These are phyloP conservation scores for Puccinia hordei DNA, from an alignment of 1,284 basidiomycete species.

Conservation along the genomic window DNA sequence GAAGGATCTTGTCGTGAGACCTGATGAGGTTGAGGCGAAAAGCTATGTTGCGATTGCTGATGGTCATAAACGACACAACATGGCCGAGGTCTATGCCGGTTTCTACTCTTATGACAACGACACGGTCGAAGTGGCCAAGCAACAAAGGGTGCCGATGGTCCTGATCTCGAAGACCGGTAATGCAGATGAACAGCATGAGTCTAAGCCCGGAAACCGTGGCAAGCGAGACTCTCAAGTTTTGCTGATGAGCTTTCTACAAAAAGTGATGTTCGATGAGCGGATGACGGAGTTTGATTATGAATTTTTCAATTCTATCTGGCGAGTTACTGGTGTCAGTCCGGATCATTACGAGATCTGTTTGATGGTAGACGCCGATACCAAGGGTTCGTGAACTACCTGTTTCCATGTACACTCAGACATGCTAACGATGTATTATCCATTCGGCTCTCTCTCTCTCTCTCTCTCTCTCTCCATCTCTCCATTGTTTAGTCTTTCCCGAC, in stretches of 20 bases:
- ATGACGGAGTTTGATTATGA: conserved; percentile 63
- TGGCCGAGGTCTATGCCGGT: conserved; percentile 97
- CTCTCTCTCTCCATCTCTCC: too few relatives aligned
- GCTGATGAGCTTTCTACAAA: conserved; percentile 62
- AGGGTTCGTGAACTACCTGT: conserved; percentile 63
- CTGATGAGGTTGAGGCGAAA: conserved; percentile 85
- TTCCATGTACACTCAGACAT: neutral
- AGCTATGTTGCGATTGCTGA: conserved; percentile 99
- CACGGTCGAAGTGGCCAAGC: conserved; percentile 88
- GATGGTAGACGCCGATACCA: conserved; percentile 63
- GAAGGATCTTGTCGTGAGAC: conserved; percentile 86
- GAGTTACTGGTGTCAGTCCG: conserved; percentile 61
- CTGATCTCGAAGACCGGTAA: conserved; percentile 93
- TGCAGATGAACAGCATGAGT: conserved; percentile 78
- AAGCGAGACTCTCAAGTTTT: conserved; percentile 95
- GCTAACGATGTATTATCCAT: neutral
- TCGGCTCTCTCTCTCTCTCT: too few relatives aligned
- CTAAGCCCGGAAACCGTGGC: conserved; percentile 96
- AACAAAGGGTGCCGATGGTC: conserved; percentile 93
- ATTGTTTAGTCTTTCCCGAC: conserved; percentile 60
- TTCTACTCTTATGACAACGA: conserved; percentile 95
- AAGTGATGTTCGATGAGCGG: conserved; percentile 63
- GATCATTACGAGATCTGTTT: conserved; percentile 62
- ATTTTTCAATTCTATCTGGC: conserved; percentile 63
- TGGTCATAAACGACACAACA: conserved; percentile 97